Percentiles rank a stretch among this genome's conserved stretches.
Conservation (phyloP, 768 basidiomycete species). For the Tulasnella sp. region DNA sequence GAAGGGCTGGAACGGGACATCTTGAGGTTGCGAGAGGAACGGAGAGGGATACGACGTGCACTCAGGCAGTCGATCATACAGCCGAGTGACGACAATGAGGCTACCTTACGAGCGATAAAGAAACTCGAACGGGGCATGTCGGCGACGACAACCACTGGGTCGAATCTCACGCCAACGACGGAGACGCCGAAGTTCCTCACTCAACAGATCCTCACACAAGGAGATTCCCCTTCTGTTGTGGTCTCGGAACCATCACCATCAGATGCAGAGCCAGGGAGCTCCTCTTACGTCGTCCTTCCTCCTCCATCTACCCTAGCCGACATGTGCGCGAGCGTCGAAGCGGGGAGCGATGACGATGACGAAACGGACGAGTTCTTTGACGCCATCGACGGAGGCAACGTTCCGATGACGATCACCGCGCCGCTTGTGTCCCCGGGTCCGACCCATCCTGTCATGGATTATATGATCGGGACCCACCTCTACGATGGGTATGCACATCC, state of each 20-base stretch:
- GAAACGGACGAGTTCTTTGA: slow-evolving; percentile 97
- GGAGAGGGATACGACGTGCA: slow-evolving; percentile 5
- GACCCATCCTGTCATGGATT: slow-evolving; percentile 26
- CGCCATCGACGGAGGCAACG: slow-evolving; percentile 70
- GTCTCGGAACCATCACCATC: slow-evolving; percentile 14
- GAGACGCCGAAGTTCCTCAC: not conserved
- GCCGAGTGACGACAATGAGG: not conserved
- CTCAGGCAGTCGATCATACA: slow-evolving; percentile 8
- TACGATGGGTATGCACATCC: slow-evolving; percentile 62
- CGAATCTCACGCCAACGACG: not conserved
- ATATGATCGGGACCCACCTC: slow-evolving; percentile 30
- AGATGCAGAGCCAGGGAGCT: not conserved
- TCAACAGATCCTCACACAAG: not conserved
- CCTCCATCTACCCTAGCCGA: not conserved
- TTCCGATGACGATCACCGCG: slow-evolving; percentile 60
- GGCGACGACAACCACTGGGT: not conserved
- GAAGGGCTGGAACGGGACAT: slow-evolving; percentile 75
- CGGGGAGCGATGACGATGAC: slow-evolving; percentile 24
- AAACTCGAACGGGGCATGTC: slow-evolving; percentile 14
- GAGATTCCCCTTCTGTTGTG: not conserved
- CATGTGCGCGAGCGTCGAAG: not conserved
- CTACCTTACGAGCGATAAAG: not conserved
- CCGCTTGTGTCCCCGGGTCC: slow-evolving; percentile 40
- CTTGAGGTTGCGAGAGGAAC: slow-evolving; percentile 27
- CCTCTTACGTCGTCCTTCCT: not conserved